phyloP scores from a whole-genome alignment of 2,329 filamentous ascomycete genomes.

The Escovopsis weberi region DNA sequence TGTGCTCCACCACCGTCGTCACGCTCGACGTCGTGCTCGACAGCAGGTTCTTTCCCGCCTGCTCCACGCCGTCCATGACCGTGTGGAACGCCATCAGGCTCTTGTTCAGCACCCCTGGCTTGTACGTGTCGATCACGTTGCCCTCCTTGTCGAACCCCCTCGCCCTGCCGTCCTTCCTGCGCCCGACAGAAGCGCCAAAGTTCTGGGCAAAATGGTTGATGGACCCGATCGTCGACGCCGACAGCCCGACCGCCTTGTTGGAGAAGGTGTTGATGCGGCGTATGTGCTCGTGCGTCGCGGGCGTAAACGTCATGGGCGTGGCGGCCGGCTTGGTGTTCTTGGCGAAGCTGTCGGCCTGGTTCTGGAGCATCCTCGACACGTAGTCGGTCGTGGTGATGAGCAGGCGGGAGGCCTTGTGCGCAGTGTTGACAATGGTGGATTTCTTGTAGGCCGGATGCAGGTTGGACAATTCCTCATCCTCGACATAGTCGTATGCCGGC shows the following conservation, averaged over 20 bases:
- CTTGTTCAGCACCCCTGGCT: conserved; percentile 89
- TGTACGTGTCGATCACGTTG: conserved; percentile 50
- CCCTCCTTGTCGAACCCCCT: conserved; percentile 58
- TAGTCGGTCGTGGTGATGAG: conserved; percentile 79
- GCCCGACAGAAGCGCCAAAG: conserved; percentile 57
- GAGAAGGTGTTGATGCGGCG: conserved; percentile 86
- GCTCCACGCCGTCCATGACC: conserved; percentile 82
- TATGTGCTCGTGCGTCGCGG: conserved; percentile 69
- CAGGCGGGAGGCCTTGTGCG: conserved; percentile 74
- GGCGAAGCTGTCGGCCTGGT: conserved; percentile 66
- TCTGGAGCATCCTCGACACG: conserved; percentile 62
- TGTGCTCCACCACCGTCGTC: conserved; percentile 74
- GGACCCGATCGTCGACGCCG: conserved; percentile 73
- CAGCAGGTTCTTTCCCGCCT: conserved; percentile 67
- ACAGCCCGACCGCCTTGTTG: conserved; percentile 60
- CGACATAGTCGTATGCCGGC: conserved; percentile 57
- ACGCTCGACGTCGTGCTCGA: conserved; percentile 63
- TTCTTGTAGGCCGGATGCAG: conserved; percentile 86
- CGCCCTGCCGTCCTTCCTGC: conserved; percentile 34
- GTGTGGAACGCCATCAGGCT: conserved; percentile 93
- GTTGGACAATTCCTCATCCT: conserved; percentile 47
- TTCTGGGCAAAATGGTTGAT: conserved; percentile 80
- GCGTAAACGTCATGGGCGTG: conserved; percentile 78
- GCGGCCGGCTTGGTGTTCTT: conserved; percentile 62
- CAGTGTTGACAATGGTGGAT: conserved; percentile 73